These are phyloP conservation scores for Clonostachys rosea DNA, from an alignment of 2,329 filamentous ascomycete species.

Conservation along the genomic window DNA sequence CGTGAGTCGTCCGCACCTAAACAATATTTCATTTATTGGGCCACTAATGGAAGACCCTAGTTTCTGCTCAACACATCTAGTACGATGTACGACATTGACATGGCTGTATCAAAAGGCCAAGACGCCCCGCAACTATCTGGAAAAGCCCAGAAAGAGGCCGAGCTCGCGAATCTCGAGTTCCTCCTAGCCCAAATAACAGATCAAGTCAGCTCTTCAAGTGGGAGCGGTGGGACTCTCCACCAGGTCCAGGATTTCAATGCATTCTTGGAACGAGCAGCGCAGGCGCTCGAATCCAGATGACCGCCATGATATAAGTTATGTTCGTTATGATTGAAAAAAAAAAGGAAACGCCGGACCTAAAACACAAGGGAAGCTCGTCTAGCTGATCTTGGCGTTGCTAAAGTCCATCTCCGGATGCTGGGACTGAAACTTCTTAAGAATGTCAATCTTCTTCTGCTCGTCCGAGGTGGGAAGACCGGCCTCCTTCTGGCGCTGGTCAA, in stretches of 20 bases:
- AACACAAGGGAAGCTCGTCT: constrained; percentile 8
- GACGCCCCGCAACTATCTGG: constrained; percentile 40
- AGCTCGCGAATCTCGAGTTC: constrained; percentile 53
- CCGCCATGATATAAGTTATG: constrained; percentile 3
- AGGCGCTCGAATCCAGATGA: constrained; percentile 45
- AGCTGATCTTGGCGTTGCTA: constrained; percentile 63
- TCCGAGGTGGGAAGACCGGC: constrained; percentile 83
- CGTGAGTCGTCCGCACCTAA: constrained; percentile 26
- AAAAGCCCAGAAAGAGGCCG: constrained; percentile 40
- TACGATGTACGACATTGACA: constrained; percentile 57
- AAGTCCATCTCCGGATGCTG: constrained; percentile 74
- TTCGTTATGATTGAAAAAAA: neutral
- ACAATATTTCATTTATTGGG: neutral
- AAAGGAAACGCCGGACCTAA: neutral
- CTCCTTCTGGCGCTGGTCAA: constrained; percentile 96
- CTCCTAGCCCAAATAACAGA: constrained; percentile 48
- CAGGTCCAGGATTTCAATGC: constrained; percentile 59
- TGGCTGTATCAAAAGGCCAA: constrained; percentile 46
- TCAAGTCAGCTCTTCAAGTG: constrained; percentile 43
- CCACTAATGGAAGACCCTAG: constrained; percentile 7
- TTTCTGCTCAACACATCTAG: constrained; percentile 50
- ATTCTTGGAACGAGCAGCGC: constrained; percentile 57
- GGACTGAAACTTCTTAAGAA: constrained; percentile 87
- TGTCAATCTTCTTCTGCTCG: constrained; percentile 91
- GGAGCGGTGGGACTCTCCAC: constrained; percentile 46